These are phyloP conservation scores for Monosporascus sp. DNA, from an alignment of 2,329 filamentous ascomycete genomes.

Conservation along the genomic window DNA sequence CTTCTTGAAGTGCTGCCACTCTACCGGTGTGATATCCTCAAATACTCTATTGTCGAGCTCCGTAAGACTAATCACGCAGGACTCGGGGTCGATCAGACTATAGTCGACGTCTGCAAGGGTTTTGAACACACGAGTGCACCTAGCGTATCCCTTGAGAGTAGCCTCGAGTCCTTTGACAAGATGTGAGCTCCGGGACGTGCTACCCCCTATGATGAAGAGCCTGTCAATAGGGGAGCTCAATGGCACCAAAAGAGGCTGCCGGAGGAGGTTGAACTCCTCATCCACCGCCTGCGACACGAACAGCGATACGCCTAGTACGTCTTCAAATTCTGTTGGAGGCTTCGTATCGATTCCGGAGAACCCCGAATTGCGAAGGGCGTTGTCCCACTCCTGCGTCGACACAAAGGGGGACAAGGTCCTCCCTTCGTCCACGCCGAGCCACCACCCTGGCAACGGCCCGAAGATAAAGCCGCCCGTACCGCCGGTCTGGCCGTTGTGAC, in stretches of 20 bases:
- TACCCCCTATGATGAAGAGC: constrained; percentile 5
- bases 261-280: constrained; percentile 5
- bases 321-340: constrained; percentile 1
- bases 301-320: constrained; percentile 4
- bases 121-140: no score
- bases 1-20: constrained; percentile 3
- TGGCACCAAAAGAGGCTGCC: constrained; percentile 5
- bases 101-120: no score
- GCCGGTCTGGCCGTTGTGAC: no score
- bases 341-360: constrained; percentile 7
- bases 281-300: constrained; percentile 15
- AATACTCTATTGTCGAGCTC: constrained; percentile 6
- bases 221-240: background rate
- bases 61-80: constrained; percentile 1
- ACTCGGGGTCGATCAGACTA: no score
- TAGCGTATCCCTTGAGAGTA: no score
- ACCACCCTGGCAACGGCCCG: constrained; percentile 34
- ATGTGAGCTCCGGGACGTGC: background rate
- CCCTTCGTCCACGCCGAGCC: constrained; percentile 24
- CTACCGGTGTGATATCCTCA: constrained; percentile 2
- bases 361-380: constrained; percentile 10
- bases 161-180: no score
- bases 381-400: constrained; percentile 18
- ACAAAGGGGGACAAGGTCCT: constrained; percentile 15
- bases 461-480: constrained; percentile 19